These are phyloP conservation scores for Chlorophyllum brunneum DNA, from an alignment of 768 basidiomycete species.

Conservation along the genomic window DNA sequence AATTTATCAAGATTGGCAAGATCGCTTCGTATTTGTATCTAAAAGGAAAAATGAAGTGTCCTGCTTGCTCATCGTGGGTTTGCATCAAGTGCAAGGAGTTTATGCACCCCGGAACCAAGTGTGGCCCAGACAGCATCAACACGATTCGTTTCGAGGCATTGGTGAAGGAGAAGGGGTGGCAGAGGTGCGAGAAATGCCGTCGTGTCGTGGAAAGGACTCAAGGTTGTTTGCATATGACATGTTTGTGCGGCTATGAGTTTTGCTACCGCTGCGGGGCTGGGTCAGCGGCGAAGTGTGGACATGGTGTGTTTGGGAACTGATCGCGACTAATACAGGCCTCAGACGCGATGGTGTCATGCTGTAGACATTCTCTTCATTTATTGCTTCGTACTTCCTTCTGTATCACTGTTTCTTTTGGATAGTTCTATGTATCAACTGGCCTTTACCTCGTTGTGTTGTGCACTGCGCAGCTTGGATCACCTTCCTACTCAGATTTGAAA, in stretches of 20 bases:
- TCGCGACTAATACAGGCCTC: too few relatives aligned
- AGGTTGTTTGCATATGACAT: conserved; percentile 16
- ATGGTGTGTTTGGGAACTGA: too few relatives aligned
- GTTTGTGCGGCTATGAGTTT: conserved; percentile 13
- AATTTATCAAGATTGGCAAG: conserved; percentile 13
- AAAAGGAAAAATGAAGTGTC: conserved; percentile 3
- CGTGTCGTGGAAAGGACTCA: conserved; percentile 12
- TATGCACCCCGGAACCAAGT: conserved; percentile 11
- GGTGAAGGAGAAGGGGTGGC: conserved; percentile 12
- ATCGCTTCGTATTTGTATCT: neutral
- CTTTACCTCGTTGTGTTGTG: too few relatives aligned
- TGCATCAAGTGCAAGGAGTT: conserved; percentile 11
- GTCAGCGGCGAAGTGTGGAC: conserved; percentile 19
- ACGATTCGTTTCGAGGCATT: conserved; percentile 24
- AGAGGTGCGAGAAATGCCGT: conserved; percentile 10
- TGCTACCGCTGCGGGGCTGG: conserved; percentile 21
- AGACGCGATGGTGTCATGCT: too few relatives aligned
- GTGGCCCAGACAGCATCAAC: conserved; percentile 5
- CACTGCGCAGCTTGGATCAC: too few relatives aligned
- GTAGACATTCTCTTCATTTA: too few relatives aligned
- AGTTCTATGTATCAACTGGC: too few relatives aligned
- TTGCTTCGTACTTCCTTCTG: too few relatives aligned
- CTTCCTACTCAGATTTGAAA: too few relatives aligned
- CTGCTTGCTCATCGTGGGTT: conserved; percentile 4
- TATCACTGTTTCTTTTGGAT: neutral